Percentiles rank a stretch among this genome's conserved stretches.
Conservation (phyloP, 306 rosid species). For the apple (Malus domestica) region ASM211411v1 NC_041803.1:8096501-8097000, state of each 20-base stretch:
- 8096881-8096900: slow-evolving; percentile 14
- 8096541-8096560: background rate
- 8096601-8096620: background rate
- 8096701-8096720: background rate
- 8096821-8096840: background rate
- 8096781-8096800: background rate
- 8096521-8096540: background rate
- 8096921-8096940: slow-evolving; percentile 81
- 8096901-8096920: slow-evolving; percentile 75
- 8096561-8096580: background rate
- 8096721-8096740: background rate
- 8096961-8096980: slow-evolving; percentile 74
- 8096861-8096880: background rate
- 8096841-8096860: background rate
- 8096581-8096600: background rate
- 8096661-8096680: background rate
- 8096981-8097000: slow-evolving; percentile 97
- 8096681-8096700: background rate
- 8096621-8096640: background rate
- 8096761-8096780: background rate
- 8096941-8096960: slow-evolving; percentile 51
- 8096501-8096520: background rate
- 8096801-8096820: background rate
- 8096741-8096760: background rate
- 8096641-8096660: background rate